Evolutionary conservation across 1,139 yeast genomes (phyloP).

Genomic region (Debaryomycetaceae sp.): DNA sequence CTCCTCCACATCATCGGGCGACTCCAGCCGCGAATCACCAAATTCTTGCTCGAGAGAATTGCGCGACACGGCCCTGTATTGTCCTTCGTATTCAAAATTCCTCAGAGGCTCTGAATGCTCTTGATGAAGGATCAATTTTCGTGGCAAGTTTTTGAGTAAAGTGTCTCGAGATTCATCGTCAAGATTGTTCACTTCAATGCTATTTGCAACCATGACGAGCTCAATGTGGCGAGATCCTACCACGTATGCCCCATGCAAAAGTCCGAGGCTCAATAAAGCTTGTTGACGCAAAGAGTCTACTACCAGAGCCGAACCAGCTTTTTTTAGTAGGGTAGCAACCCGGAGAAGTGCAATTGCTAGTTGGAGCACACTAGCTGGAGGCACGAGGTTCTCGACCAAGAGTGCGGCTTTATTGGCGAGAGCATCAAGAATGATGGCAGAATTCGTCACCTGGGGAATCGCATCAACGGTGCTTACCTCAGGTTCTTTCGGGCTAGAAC

Average conservation of each 20-base stretch:
- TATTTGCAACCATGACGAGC: background rate
- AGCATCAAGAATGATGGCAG: background rate
- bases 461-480: too few species aligned
- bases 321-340: background rate
- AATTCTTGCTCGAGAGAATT: background rate
- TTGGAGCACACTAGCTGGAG: background rate
- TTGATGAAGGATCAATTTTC: background rate
- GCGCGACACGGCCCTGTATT: background rate
- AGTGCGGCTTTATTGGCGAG: too few species aligned
- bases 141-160: background rate
- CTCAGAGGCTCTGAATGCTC: too few species aligned
- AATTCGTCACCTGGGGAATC: background rate
- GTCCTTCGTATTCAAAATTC: too few species aligned
- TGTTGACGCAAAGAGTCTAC: background rate
- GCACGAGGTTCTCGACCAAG: background rate
- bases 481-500: background rate
- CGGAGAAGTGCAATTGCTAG: background rate
- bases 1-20: too few species aligned
- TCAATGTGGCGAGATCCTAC: background rate
- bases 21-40: background rate
- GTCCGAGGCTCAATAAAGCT: background rate
- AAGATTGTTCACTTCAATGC: background rate
- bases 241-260: background rate
- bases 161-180: background rate
- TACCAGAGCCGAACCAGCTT: background rate